A percentile compares a stretch with the other conserved stretches of the same genome.
These are phyloP conservation scores for Fusarium sp. DNA, from an alignment of 2,329 filamentous ascomycete species.

Conservation along the genomic window DNA sequence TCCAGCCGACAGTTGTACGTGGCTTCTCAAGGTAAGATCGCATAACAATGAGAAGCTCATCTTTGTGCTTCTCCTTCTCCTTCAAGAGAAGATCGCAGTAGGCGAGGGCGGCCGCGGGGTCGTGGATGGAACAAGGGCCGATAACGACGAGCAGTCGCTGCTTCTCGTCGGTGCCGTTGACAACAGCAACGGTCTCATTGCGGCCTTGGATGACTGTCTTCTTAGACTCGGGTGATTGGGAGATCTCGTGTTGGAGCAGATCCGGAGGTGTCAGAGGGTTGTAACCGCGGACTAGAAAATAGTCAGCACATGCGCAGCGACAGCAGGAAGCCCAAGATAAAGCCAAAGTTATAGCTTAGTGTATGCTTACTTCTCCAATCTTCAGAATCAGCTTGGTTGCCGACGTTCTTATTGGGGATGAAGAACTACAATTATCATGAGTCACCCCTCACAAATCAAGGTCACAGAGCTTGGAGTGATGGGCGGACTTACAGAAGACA, in stretches of 20 bases:
- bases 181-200: constrained; percentile 75
- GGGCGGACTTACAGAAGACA: constrained; percentile 48
- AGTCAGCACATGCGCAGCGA: constrained; percentile 40
- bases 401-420: constrained; percentile 83
- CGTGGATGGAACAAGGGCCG: constrained; percentile 97
- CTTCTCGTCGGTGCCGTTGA: constrained; percentile 75
- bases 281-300: constrained; percentile 79
- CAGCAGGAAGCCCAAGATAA: background rate
- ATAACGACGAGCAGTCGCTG: constrained; percentile 79
- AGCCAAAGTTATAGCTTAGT: constrained; percentile 32
- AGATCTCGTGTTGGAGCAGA: constrained; percentile 93
- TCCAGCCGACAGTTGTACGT: constrained; percentile 97
- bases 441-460: constrained; percentile 45
- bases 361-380: constrained; percentile 80
- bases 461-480: constrained; percentile 23
- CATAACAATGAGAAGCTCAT: constrained; percentile 96
- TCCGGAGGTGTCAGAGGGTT: constrained; percentile 94
- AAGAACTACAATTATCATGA: constrained; percentile 66
- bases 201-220: constrained; percentile 72
- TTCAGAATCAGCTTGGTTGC: constrained; percentile 79
- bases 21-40: constrained; percentile 99
- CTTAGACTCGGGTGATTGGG: constrained; percentile 68
- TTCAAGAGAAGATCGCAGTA: constrained; percentile 89
- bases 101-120: constrained; percentile 88
- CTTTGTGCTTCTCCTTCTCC: constrained; percentile 87